phyloP scores from a whole-genome alignment of 306 rosid species.

The Ochetophila trinervis region DNA sequence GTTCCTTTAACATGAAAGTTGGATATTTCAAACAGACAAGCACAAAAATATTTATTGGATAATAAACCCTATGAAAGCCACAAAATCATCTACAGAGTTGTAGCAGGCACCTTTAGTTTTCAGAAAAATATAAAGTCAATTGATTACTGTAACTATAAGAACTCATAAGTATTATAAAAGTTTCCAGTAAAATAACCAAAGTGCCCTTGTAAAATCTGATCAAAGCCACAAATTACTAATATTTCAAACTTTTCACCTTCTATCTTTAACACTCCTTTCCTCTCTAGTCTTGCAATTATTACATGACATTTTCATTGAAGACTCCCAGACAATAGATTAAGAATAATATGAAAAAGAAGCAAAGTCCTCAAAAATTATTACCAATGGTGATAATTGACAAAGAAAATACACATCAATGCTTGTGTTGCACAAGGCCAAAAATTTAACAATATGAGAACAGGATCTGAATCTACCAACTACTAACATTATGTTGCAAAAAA shows the following conservation, averaged over 20 bases:
- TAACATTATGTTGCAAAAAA: conserved; percentile 5
- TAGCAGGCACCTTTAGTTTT: neutral
- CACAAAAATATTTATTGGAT: conserved; percentile 3
- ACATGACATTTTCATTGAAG: neutral
- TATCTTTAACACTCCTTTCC: conserved; percentile 4
- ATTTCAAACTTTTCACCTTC: neutral
- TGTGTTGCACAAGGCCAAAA: no score
- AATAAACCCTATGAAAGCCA: neutral
- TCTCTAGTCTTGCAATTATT: neutral
- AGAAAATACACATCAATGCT: neutral
- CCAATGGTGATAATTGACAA: neutral
- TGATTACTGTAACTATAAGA: neutral
- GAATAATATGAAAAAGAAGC: conserved; percentile 4
- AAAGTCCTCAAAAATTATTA: neutral
- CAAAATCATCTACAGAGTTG: neutral
- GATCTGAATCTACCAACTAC: conserved; percentile 7
- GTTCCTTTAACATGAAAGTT: neutral
- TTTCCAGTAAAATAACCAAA: neutral
- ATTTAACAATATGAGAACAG: neutral
- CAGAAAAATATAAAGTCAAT: neutral
- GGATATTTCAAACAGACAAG: conserved; percentile 4
- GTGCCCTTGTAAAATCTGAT: neutral
- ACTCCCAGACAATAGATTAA: neutral
- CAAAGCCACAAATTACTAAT: neutral
- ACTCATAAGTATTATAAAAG: neutral